Evolutionary conservation across 163 green algal species (phyloP).

Genomic region (Volvox carteri): DNA sequence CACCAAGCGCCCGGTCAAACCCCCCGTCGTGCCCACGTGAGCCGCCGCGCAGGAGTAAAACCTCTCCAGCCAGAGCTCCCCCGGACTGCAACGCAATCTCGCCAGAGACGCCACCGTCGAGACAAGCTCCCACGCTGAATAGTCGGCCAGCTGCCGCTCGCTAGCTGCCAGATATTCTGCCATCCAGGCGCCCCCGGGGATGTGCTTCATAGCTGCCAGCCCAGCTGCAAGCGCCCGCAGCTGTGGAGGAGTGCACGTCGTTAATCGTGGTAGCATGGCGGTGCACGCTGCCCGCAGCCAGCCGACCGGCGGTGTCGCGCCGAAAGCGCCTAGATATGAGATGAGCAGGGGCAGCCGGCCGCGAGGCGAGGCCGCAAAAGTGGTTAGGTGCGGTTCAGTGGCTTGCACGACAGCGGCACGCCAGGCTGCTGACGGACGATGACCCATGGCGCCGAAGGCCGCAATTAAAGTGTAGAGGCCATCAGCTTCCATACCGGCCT

Average conservation of each 20-base stretch:
- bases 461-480: background rate
- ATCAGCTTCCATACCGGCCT: background rate
- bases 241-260: background rate
- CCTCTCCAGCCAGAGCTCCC: constrained; percentile 59
- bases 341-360: constrained; percentile 16
- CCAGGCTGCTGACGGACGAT: constrained; percentile 15
- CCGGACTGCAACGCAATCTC: constrained; percentile 55
- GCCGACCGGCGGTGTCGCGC: background rate
- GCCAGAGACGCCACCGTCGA: constrained; percentile 28
- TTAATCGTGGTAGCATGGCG: background rate
- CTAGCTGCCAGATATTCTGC: background rate
- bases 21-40: constrained; percentile 26
- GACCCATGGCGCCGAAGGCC: constrained; percentile 7
- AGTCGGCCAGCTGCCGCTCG: background rate
- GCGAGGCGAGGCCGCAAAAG: background rate
- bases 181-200: constrained; percentile 30
- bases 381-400: background rate
- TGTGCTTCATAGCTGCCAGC: constrained; percentile 23
- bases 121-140: background rate
- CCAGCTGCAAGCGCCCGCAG: constrained; percentile 6
- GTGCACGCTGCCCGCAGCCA: constrained; percentile 17
- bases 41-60: background rate
- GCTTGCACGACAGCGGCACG: background rate
- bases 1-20: constrained; percentile 41
- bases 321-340: background rate